A percentile compares a stretch with the other conserved stretches of the same genome.
These are phyloP conservation scores for Acrocalymma vagum DNA, from an alignment of 2,329 filamentous ascomycete species.

Conservation along the genomic window DNA sequence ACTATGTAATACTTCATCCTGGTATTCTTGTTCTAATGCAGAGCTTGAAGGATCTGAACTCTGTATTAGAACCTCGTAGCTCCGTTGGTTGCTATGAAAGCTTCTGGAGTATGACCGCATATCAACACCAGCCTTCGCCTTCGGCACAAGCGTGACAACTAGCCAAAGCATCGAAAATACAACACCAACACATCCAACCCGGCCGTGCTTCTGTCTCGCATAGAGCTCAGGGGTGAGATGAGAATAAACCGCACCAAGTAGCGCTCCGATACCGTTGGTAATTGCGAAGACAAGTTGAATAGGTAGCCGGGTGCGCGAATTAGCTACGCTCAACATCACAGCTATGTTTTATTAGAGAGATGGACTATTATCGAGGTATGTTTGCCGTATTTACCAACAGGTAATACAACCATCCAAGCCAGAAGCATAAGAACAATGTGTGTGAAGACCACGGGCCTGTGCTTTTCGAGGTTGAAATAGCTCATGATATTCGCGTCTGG, in stretches of 20 bases:
- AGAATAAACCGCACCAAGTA: slow-evolving; percentile 69
- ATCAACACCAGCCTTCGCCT: no score
- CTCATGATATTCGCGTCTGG: no score
- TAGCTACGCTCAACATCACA: slow-evolving; percentile 85
- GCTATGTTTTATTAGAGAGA: slow-evolving; percentile 59
- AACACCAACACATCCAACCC: slow-evolving; percentile 89
- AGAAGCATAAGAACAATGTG: slow-evolving; percentile 76
- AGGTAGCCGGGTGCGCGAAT: slow-evolving; percentile 76
- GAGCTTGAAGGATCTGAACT: no score
- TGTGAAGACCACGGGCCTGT: slow-evolving; percentile 67
- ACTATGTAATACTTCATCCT: no score
- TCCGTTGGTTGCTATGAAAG: slow-evolving; percentile 65
- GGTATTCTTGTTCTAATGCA: no score
- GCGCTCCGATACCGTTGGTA: slow-evolving; percentile 50
- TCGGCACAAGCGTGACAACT: no score
- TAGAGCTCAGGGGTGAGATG: slow-evolving; percentile 85
- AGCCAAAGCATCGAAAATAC: no score
- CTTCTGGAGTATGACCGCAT: slow-evolving; percentile 74
- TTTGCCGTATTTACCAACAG: slow-evolving; percentile 69
- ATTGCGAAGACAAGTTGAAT: slow-evolving; percentile 67
- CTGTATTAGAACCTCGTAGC: slow-evolving; percentile 39
- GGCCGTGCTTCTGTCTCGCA: slow-evolving; percentile 86
- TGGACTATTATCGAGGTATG: slow-evolving; percentile 9
- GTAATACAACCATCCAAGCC: slow-evolving; percentile 77
- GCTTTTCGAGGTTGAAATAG: slow-evolving; percentile 67